A percentile compares a stretch with the other conserved stretches of the same genome.
These are phyloP conservation scores for Lithohypha guttulata DNA, from an alignment of 2,329 filamentous ascomycete genomes.

Conservation along the genomic window DNA sequence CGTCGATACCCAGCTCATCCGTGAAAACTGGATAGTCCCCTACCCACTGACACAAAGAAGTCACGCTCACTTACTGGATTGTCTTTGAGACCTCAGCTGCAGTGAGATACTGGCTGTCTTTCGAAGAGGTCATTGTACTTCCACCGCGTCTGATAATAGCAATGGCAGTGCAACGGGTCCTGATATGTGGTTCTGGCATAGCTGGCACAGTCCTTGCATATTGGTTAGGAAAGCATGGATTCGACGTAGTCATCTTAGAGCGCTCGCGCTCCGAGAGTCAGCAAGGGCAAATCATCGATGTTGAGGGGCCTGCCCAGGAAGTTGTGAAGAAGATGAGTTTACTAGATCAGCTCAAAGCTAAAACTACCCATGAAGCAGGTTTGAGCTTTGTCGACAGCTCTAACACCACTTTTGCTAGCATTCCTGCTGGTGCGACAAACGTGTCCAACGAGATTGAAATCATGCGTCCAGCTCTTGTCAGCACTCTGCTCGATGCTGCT, in stretches of 20 bases:
- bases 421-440: slow-evolving; percentile 10
- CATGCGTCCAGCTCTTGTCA: slow-evolving; percentile 45
- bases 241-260: slow-evolving; percentile 22
- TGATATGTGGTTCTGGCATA: slow-evolving; percentile 4
- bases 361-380: slow-evolving; percentile 34
- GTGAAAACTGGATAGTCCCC: too few relatives aligned
- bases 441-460: slow-evolving; percentile 46
- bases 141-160: too few relatives aligned
- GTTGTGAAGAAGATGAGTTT: slow-evolving; percentile 44
- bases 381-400: slow-evolving; percentile 32
- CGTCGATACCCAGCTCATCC: too few relatives aligned
- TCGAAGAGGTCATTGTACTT: too few relatives aligned
- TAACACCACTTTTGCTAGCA: slow-evolving; percentile 25
- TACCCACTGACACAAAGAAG: too few relatives aligned
- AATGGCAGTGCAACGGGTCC: background rate
- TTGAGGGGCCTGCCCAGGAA: slow-evolving; percentile 42
- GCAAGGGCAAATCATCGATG: slow-evolving; percentile 44
- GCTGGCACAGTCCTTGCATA: slow-evolving; percentile 7
- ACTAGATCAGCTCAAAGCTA: slow-evolving; percentile 30
- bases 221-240: slow-evolving; percentile 3
- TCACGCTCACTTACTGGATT: too few relatives aligned
- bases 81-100: too few relatives aligned
- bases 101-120: too few relatives aligned
- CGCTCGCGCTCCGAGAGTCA: slow-evolving; percentile 33
- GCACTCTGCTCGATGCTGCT: slow-evolving; percentile 38